Percentiles rank a stretch among this genome's conserved stretches.
phyloP scores from a whole-genome alignment of 768 basidiomycete genomes.

The Boletus rubescentipes region DNA sequence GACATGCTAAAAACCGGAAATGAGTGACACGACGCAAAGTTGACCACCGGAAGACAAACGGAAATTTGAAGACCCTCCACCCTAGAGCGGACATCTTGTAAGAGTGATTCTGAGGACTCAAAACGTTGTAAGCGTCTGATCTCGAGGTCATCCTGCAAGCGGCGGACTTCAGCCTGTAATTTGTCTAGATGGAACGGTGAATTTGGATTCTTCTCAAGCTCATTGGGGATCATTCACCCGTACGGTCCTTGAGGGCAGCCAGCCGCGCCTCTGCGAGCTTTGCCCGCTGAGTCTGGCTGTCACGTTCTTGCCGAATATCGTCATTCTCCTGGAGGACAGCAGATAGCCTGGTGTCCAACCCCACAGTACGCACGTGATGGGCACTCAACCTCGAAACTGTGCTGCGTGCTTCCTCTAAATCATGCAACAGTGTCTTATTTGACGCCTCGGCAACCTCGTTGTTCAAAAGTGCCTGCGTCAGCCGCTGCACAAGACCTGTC shows the following conservation, averaged over 20 bases:
- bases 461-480: constrained; percentile 77
- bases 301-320: constrained; percentile 81
- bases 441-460: constrained; percentile 80
- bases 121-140: constrained; percentile 56
- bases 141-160: constrained; percentile 63
- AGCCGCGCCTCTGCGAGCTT: constrained; percentile 66
- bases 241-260: constrained; percentile 63
- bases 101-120: constrained; percentile 64
- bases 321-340: constrained; percentile 73
- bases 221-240: constrained; percentile 41
- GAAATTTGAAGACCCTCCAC: constrained; percentile 60
- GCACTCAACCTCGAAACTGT: constrained; percentile 66
- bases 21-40: constrained; percentile 13
- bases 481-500: constrained; percentile 45
- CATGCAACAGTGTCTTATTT: constrained; percentile 68
- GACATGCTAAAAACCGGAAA: constrained; percentile 35
- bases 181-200: constrained; percentile 48
- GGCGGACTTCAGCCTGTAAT: constrained; percentile 63
- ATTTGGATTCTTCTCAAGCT: background rate
- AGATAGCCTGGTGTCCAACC: constrained; percentile 66
- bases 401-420: constrained; percentile 71
- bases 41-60: constrained; percentile 37
- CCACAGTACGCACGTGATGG: constrained; percentile 67
- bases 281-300: constrained; percentile 65
- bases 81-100: constrained; percentile 63